A percentile compares a stretch with the other conserved stretches of the same genome.
Evolutionary conservation across 257 asterid genomes (phyloP).

Genomic region (Prunella vulgaris): DNA sequence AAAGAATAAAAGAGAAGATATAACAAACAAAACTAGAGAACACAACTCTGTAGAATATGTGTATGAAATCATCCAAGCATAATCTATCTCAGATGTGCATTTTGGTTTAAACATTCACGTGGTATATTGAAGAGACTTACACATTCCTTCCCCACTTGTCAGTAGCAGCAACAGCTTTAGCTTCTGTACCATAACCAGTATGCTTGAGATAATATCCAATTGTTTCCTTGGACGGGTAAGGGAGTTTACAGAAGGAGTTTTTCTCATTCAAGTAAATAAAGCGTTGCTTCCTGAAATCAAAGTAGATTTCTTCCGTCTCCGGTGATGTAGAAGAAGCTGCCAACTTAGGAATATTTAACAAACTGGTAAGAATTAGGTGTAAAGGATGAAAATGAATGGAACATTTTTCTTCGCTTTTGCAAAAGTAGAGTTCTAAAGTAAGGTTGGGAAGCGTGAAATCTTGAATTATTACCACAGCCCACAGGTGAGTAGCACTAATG

Average conservation of each 20-base stretch:
- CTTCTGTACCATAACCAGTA: slow-evolving; percentile 92
- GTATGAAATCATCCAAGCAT: slow-evolving; percentile 1
- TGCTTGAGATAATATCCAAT: slow-evolving; percentile 80
- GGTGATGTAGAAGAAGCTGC: slow-evolving; percentile 55
- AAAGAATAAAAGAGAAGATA: neutral
- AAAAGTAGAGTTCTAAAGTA: slow-evolving; percentile 3
- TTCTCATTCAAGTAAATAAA: slow-evolving; percentile 76
- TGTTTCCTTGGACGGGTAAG: slow-evolving; percentile 90
- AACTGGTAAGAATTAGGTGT: slow-evolving; percentile 21
- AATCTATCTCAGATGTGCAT: slow-evolving; percentile 14
- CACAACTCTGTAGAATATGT: neutral
- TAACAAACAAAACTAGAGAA: slow-evolving; percentile 8
- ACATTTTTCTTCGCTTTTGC: neutral
- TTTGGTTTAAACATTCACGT: neutral
- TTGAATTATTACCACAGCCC: neutral
- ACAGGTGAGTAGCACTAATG: neutral
- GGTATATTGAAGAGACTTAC: slow-evolving; percentile 47
- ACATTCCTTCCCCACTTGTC: slow-evolving; percentile 98
- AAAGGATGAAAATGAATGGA: neutral
- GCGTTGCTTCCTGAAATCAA: slow-evolving; percentile 92
- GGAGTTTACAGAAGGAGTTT: slow-evolving; percentile 70
- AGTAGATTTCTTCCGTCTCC: slow-evolving; percentile 73
- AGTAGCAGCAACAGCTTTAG: slow-evolving; percentile 67
- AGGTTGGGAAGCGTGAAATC: neutral
- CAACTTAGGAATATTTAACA: slow-evolving; percentile 42